Evolutionary conservation across 2,329 filamentous ascomycete genomes (phyloP), one percentile per base, ranked within the genome.

Genomic region (Calonectria pauciramosa): DNA sequence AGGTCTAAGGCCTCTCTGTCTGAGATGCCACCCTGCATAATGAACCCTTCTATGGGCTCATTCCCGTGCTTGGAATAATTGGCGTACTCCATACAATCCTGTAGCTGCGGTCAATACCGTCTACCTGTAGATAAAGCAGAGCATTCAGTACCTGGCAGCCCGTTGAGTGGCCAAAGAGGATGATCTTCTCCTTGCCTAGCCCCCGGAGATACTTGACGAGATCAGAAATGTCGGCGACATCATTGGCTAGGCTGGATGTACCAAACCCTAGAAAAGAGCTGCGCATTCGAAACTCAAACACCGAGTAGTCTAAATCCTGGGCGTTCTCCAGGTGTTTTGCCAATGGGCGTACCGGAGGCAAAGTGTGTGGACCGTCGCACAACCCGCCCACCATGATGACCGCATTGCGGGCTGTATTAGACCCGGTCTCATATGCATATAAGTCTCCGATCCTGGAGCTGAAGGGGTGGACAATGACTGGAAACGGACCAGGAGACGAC

Each of bases 21-120:
- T 1, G 92, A 95, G 4, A 96, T 93, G 0, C 94, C 93, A 0
- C 93, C 95, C 83, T 98, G 96, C 70, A 98, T 86, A 56, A 98
- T 93, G 64, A 92, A 93, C 44, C 94, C 96, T 74, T 97, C 91
- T 2, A 98, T 86, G 0, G 91, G 90, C 16, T 90, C 85, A 51
- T 85, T 84, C 8, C 81, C 80, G 44, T 87, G 80, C 76, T 86
- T 86, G 64, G 82, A 82, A 30, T 86, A 86, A 68, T 87, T 83
- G 26, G 86, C 86, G 71, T 92, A 92, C 76, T 89, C 89, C 83
- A 91, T 89, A 75, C 88, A 90, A 78, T 92, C 90, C 89, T 92
- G 60, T 18, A 4, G 30, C 13, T 9, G 18, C 71, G 18, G 72
- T 63, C 56, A 64, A 60, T 41, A 44, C 18, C 11, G 14, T 23